Base-by-base conservation (phyloP, 148 eudicot species). In the Gaultheria prostrata region DNA sequence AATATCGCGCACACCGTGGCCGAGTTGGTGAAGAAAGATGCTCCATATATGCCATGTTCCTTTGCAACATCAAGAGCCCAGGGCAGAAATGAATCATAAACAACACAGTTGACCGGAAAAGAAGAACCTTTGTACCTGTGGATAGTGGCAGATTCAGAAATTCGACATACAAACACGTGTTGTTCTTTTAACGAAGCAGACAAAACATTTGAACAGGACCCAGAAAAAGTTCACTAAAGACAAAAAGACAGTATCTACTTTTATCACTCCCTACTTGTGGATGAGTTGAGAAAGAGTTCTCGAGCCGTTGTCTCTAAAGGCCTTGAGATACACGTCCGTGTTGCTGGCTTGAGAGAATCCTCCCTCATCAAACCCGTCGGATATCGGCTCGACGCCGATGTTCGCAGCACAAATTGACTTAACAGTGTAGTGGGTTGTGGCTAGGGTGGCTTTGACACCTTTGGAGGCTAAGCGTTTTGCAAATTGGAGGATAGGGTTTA, bases 11-110 rank as follows among this genome's bases (percentile, higher is more conserved):
- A 88, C 30, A 92, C 91, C 3, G 90, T 50, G 57, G 93, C 93
- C 32, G 92, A 86, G 84, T 94, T 90, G 2, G 95, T 92, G 83
- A 92, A 94, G 35, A 94, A 90, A 1, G 93, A 75, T 4, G 91
- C 95, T 0, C 92, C 93, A 72, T 45, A 82, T 1, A 91, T 57
- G 56, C 90, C 91, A 46, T 90, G 82, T 0, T 76, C 50, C 67
- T 77, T 88, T 9, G 95, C 95, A 80, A 94, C 97, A n/a, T 91
- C 94, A 33, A 92, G 85, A 11, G 92, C 97, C 95, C 97, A 94
- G 0, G 95, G 91, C 28, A 92, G 83, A 78, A 94, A 89, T 14
- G 93, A 85, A 20, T 91, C 94, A 79, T 92, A 92, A 11, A 92
- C 81, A 0, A 93, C 84, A 78, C 93, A 93, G 14, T 81, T 86